Evolutionary conservation across 2,329 filamentous ascomycete species (phyloP), one percentile per base, ranked within the genome.

Genomic region (Dendryphion nanum): DNA sequence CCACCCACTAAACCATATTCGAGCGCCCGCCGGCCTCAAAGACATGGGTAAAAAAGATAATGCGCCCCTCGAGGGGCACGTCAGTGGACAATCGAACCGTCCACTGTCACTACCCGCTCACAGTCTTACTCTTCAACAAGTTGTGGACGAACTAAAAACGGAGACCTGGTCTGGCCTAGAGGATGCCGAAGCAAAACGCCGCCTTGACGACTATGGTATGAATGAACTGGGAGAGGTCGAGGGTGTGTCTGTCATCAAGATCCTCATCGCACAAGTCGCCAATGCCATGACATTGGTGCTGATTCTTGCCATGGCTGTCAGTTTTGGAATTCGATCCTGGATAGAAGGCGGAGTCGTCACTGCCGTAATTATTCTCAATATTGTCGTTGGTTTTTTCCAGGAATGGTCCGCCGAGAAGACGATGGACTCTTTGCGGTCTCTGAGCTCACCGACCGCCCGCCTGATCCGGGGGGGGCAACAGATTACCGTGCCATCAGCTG

Each of bases 261-360:
- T 89, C 35, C 69, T 90, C 33, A 69, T 85, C 40, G 82, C 83
- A 54, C 85, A 89, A 60, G 66, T 88, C 15, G 79, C 82, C 60
- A 89, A 89, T 72, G 85, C 85, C 40, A 89, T 89, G 85, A 85
- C 85, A 51, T 63, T 86, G 61, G 82, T 70, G 4, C 59, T 74
- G 13, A 67, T 74, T 20, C 51, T 73, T 38, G 71, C 68, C 20
- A 73, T 74, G 71, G 67, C 62, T 16, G 69, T 73, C 30, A 71
- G 68, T 33, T 73, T 72, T 45, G 70, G 64, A 20, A 72, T 74
- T 40, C 41, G 55, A 20, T 71, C 69, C 1, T 74, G 61, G 58
- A 73, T 74, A 40, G 71, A 74, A 54, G 71, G 70, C 30, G 70
- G 70, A 33, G 70, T 73, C 10, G 58, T 73, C 10, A 62, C 68